Evolutionary conservation across 768 basidiomycete species (phyloP), one percentile per base, ranked within the genome.

Genomic region (Suillus plorans): DNA sequence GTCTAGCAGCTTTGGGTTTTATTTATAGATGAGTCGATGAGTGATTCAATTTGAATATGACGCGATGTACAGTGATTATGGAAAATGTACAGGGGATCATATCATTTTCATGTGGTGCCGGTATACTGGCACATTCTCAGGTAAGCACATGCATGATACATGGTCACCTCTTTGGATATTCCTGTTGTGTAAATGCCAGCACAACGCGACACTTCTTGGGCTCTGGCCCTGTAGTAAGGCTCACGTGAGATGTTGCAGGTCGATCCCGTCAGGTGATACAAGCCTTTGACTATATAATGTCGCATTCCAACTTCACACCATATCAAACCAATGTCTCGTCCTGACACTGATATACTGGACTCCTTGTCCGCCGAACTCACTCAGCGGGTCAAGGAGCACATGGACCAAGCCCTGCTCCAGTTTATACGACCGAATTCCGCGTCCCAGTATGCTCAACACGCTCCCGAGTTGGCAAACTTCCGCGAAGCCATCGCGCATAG

Each of bases 381-480:
- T n/a, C n/a, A 44, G 41, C 44, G 41, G 42, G 36, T 64, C 10
- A 61, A 64, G 36, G 60, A 39, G 20, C 12, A 37, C 34, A 4
- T 36, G 5, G 13, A 62, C 5, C 25, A 36, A 28, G 61, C 44
- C 18, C 60, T 61, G 31, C 28, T 50, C 9, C 3, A 14, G 10
- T 31, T 64, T 42, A 61, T 64, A 28, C 47, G 18, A 13, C 37
- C 60, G 5, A 64, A 64, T 41, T 22, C 14, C 12, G 8, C 7
- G 3, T 47, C 63, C 18, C 60, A 55, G 16, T 64, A n/a, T 50
- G 63, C 28, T 36, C 61, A 34, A 8, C 16, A 63, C 36, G 44
- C 63, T 9, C 9, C 34, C 6, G 44, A 28, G 45, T 31, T 64
- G 5, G 44, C 25, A 34, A 36, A 25, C 7, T 64, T 64, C n/a